Evolutionary conservation across 257 asterid genomes (phyloP).

Genomic region (Linderniella brevidens): DNA sequence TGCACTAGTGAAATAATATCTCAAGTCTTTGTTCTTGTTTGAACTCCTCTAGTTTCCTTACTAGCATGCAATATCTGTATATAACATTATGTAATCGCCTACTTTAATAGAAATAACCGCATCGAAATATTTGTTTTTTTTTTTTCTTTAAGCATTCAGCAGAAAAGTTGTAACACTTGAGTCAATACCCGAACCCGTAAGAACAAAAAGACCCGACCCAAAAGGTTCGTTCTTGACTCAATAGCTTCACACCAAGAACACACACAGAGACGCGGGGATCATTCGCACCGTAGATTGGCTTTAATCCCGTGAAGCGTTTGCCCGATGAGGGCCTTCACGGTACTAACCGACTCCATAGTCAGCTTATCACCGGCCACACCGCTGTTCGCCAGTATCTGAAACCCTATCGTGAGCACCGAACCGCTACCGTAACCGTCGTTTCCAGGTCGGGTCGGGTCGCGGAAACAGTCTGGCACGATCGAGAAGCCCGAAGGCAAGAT

Average conservation of each 20-base stretch:
- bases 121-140: no score
- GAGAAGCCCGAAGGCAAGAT: conserved; percentile 73
- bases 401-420: conserved; percentile 52
- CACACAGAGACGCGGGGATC: neutral
- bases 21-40: no score
- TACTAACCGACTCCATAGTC: conserved; percentile 44
- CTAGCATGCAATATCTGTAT: no score
- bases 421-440: conserved; percentile 24
- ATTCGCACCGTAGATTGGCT: conserved; percentile 13
- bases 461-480: conserved; percentile 38
- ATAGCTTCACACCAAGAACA: conserved; percentile 1
- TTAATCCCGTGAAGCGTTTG: conserved; percentile 51
- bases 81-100: no score
- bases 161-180: no score
- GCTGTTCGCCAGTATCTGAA: conserved; percentile 45
- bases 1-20: no score
- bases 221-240: conserved; percentile 88
- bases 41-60: no score
- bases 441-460: conserved; percentile 15
- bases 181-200: conserved; percentile 98
- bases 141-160: no score
- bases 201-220: conserved; percentile 14
- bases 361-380: conserved; percentile 36
- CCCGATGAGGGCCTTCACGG: conserved; percentile 41
- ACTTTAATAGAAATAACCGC: no score